A percentile compares a stretch with the other conserved stretches of the same genome.
phyloP scores from a whole-genome alignment of 1,284 basidiomycete species.

The Austroboletus novae-zelandiae region DNA sequence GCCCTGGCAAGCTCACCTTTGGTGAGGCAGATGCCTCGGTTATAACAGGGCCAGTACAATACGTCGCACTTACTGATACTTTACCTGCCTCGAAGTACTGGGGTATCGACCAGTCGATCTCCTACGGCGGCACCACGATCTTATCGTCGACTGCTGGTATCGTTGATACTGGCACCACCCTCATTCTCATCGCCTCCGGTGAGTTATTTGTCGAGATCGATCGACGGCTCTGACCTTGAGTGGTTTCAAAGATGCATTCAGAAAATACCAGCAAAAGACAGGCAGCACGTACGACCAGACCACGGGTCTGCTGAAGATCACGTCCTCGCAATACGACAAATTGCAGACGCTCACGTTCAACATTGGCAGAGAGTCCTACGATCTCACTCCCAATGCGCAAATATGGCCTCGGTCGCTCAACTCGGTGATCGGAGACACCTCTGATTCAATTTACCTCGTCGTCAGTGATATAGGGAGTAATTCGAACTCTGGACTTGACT shows the following conservation, averaged over 20 bases:
- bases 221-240: background rate
- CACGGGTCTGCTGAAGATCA: conserved; percentile 44
- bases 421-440: no score
- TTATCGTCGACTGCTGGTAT: conserved; percentile 17
- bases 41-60: conserved; percentile 36
- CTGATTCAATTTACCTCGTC: no score
- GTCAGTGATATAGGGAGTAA: no score
- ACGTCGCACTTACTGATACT: conserved; percentile 50
- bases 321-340: conserved; percentile 36
- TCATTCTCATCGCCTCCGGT: no score
- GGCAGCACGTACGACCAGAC: conserved; percentile 45
- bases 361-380: no score
- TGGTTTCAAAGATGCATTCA: conserved; percentile 45
- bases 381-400: no score
- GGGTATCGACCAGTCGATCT: no score
- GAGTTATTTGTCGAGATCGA: no score
- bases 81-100: conserved; percentile 45
- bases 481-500: no score
- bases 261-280: conserved; percentile 48
- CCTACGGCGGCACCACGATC: conserved; percentile 43
- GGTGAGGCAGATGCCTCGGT: conserved; percentile 45
- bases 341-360: no score
- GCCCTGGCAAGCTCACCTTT: conserved; percentile 46
- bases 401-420: no score
- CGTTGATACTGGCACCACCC: conserved; percentile 58